phyloP scores from a whole-genome alignment of 176 grass and related monocot species.

The Themeda triandra region DNA sequence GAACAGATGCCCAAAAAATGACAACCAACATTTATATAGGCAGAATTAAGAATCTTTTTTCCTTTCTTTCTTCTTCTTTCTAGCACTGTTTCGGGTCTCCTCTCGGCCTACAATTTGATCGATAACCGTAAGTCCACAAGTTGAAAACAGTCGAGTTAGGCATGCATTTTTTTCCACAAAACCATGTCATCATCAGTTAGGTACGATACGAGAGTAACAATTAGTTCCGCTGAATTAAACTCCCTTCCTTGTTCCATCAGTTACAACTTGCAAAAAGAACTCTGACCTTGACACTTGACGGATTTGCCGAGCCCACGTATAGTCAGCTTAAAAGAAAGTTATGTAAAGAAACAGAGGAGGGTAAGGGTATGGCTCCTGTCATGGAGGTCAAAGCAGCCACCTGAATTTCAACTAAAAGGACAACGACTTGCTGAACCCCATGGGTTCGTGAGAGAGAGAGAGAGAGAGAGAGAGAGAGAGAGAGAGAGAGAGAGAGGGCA shows the following conservation, averaged over 20 bases:
- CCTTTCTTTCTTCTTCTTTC: too few relatives aligned
- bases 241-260: neutral
- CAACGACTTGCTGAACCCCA: neutral
- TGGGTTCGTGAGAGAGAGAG: too few relatives aligned
- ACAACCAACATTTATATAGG: too few relatives aligned
- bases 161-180: neutral
- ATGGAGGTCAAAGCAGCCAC: conserved; percentile 8
- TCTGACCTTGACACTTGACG: neutral
- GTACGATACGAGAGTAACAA: neutral
- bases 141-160: neutral
- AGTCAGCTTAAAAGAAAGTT: neutral
- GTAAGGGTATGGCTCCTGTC: neutral
- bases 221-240: neutral
- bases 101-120: neutral
- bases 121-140: neutral
- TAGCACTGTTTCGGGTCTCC: neutral
- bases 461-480: too few relatives aligned
- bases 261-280: neutral
- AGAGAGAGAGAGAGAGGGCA: too few relatives aligned
- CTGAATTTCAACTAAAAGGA: conserved; percentile 16
- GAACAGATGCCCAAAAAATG: too few relatives aligned
- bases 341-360: neutral
- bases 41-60: too few relatives aligned
- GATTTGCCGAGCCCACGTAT: neutral
- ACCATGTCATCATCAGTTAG: neutral